Conservation (phyloP, 805 yeast species). For the Wickerhamomyces sydowiorum region DNA sequence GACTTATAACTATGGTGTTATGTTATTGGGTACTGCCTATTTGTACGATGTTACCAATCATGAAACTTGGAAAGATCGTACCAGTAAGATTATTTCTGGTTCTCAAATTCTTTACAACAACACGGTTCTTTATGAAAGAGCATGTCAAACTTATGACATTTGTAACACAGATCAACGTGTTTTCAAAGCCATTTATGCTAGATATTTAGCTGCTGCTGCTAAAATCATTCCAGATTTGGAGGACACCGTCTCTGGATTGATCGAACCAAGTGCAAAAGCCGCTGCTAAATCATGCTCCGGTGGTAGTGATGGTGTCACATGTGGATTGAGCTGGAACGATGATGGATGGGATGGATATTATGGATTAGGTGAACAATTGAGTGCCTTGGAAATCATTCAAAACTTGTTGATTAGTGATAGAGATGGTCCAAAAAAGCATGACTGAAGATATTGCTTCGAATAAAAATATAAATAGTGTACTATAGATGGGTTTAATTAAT, state of each 20-base stretch:
- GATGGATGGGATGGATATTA: slow-evolving; percentile 56
- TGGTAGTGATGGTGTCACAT: slow-evolving; percentile 69
- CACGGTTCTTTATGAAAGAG: slow-evolving; percentile 52
- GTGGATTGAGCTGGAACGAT: slow-evolving; percentile 64
- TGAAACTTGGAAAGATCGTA: slow-evolving; percentile 43
- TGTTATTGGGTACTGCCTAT: slow-evolving; percentile 68
- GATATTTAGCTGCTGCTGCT: slow-evolving; percentile 56
- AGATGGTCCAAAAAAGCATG: not conserved
- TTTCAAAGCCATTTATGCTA: slow-evolving; percentile 63
- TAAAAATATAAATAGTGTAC: too few relatives aligned
- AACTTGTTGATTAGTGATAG: slow-evolving; percentile 30
- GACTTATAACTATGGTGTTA: slow-evolving; percentile 67
- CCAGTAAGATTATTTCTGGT: slow-evolving; percentile 37
- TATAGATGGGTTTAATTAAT: too few relatives aligned
- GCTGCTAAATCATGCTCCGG: slow-evolving; percentile 72
- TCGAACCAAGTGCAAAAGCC: slow-evolving; percentile 50
- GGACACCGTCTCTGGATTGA: slow-evolving; percentile 33
- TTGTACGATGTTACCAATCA: slow-evolving; percentile 56
- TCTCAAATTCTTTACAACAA: slow-evolving; percentile 41
- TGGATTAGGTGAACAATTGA: slow-evolving; percentile 79
- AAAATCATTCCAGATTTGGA: slow-evolving; percentile 44
- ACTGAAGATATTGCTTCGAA: slow-evolving; percentile 62
- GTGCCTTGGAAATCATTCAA: slow-evolving; percentile 64
- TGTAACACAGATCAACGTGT: slow-evolving; percentile 78
- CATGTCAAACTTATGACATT: slow-evolving; percentile 45